These are phyloP conservation scores for Hondaea fermentalgiana DNA, from an alignment of 108 stramenopile species.

Conservation along the genomic window DNA sequence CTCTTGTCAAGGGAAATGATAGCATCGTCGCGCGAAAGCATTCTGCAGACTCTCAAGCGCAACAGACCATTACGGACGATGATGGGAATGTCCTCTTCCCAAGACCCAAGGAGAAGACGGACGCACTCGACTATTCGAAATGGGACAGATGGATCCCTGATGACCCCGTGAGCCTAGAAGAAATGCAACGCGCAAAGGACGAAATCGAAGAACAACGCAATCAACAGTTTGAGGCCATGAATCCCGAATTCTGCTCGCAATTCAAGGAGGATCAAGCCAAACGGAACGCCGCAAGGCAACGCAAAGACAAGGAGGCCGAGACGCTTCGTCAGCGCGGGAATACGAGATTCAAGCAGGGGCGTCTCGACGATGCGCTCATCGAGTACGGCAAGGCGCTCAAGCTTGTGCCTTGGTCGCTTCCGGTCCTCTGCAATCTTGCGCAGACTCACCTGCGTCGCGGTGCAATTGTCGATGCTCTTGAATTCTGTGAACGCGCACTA, in stretches of 20 bases:
- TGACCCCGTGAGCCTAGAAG: slow-evolving; percentile 16
- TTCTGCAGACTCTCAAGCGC: background rate
- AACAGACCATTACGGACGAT: slow-evolving; percentile 1
- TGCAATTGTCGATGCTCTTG: slow-evolving; percentile 12
- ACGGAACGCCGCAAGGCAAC: background rate
- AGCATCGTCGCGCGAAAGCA: background rate
- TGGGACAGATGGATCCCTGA: slow-evolving; percentile 26
- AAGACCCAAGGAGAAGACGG: background rate
- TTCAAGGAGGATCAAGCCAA: slow-evolving; percentile 16
- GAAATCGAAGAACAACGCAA: slow-evolving; percentile 21
- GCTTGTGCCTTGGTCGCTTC: background rate
- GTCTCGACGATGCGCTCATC: background rate
- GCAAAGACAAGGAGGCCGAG: slow-evolving; percentile 19
- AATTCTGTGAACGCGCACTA: slow-evolving; percentile 19
- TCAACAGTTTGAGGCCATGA: slow-evolving; percentile 13
- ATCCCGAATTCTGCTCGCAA: slow-evolving; percentile 29
- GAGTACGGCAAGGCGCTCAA: slow-evolving; percentile 18
- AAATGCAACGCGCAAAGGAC: slow-evolving; percentile 6
- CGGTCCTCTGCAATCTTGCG: slow-evolving; percentile 19
- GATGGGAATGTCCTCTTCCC: slow-evolving; percentile 18
- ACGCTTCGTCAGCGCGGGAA: background rate
- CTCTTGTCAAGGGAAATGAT: background rate
- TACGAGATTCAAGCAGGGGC: background rate
- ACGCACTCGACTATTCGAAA: slow-evolving; percentile 25
- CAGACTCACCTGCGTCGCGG: background rate